phyloP scores from a whole-genome alignment of 352 stramenopile species.

The Pythium coloratum region DNA sequence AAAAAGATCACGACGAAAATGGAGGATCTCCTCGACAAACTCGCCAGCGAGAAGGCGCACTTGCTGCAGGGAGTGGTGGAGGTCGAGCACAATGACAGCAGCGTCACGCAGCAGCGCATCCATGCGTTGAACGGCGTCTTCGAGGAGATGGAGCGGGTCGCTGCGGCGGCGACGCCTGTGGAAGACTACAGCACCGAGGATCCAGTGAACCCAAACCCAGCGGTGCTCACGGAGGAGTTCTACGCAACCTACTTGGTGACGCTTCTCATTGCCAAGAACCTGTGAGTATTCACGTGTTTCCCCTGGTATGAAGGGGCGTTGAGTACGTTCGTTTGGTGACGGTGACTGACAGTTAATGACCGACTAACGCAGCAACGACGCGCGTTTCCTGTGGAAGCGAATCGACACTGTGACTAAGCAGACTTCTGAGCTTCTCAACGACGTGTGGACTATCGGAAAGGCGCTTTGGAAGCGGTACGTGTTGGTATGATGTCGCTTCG shows the following conservation, averaged over 20 bases:
- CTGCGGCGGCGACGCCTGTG: conserved; percentile 31
- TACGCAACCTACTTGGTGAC: conserved; percentile 61
- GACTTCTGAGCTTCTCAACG: conserved; percentile 35
- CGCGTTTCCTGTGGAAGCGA: conserved; percentile 77
- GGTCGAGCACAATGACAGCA: conserved; percentile 26
- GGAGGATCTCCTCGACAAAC: conserved; percentile 46
- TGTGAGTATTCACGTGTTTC: conserved; percentile 35
- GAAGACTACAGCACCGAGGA: conserved; percentile 1
- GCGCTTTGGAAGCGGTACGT: conserved; percentile 60
- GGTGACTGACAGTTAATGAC: neutral
- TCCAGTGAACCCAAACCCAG: conserved; percentile 29
- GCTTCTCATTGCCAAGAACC: conserved; percentile 47
- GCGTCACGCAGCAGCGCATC: conserved; percentile 20
- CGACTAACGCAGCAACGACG: conserved; percentile 41
- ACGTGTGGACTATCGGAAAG: conserved; percentile 69
- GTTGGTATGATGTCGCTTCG: neutral
- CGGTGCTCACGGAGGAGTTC: conserved; percentile 47
- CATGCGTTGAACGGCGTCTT: conserved; percentile 39
- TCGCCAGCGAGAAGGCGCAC: conserved; percentile 42
- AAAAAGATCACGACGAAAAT: conserved; percentile 27
- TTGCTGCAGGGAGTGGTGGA: conserved; percentile 38
- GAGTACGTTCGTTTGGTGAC: neutral
- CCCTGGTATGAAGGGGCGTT: neutral
- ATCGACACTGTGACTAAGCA: conserved; percentile 48
- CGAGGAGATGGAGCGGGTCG: conserved; percentile 62